Conservation (phyloP, 1,284 basidiomycete species). For the Takashimella koratensis region DNA sequence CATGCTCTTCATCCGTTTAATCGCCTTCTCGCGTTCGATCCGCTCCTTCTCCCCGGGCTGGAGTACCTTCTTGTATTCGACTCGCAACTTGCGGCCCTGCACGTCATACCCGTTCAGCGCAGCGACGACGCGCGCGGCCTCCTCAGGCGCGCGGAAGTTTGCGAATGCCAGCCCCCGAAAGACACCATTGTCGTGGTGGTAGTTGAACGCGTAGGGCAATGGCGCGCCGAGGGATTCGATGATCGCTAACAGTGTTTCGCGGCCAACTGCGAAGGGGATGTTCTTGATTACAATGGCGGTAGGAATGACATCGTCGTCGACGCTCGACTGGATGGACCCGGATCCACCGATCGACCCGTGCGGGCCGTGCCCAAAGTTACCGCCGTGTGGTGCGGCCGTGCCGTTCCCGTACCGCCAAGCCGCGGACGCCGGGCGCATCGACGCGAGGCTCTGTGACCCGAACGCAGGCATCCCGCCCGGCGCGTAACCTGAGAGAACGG, state of each 20-base stretch:
- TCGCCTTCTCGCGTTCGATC: conserved; percentile 97
- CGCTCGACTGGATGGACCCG: not conserved
- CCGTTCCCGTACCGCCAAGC: not conserved
- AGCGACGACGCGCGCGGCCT: conserved; percentile 92
- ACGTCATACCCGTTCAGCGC: conserved; percentile 80
- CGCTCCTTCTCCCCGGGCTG: conserved; percentile 99
- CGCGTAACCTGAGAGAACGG: conserved; percentile 23
- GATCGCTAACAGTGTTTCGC: conserved; percentile 91
- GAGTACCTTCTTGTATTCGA: conserved; percentile 99
- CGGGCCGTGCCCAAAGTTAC: not conserved
- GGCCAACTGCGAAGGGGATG: conserved; percentile 97
- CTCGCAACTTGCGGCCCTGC: conserved; percentile 94
- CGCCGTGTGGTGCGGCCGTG: too few species aligned
- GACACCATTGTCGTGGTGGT: conserved; percentile 91
- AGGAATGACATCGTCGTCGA: conserved; percentile 85
- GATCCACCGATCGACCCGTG: not conserved
- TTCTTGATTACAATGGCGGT: conserved; percentile 99
- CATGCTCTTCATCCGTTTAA: conserved; percentile 96
- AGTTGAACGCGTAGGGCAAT: conserved; percentile 99
- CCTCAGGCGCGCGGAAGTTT: conserved; percentile 86
- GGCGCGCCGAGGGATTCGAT: conserved; percentile 94
- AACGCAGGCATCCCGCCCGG: conserved; percentile 24
- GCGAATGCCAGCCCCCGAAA: conserved; percentile 98
- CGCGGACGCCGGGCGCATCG: conserved; percentile 4
- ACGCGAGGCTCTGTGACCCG: conserved; percentile 26